phyloP scores from a whole-genome alignment of 495 filamentous ascomycete species.

The Thermochaetoides thermophila region DNA sequence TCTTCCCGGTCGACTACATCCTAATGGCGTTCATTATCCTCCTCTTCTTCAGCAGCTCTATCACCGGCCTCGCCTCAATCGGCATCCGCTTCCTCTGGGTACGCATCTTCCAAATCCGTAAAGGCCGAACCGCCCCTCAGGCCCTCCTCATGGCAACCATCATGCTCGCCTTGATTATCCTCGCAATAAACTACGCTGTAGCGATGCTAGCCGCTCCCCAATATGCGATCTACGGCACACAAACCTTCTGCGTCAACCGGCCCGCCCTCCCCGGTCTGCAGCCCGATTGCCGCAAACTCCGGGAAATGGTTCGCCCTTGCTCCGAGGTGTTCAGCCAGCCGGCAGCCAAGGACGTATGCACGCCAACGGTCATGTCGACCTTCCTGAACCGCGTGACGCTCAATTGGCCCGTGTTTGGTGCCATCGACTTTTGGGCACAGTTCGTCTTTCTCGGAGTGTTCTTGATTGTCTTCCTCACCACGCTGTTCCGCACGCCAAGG shows the following conservation, averaged over 20 bases:
- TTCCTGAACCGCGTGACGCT: slow-evolving; percentile 90
- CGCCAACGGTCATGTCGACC: slow-evolving; percentile 74
- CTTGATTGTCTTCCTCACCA: slow-evolving; percentile 56
- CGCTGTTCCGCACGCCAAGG: slow-evolving; percentile 65
- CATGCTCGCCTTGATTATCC: slow-evolving; percentile 71
- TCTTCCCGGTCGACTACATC: slow-evolving; percentile 86
- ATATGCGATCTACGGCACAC: slow-evolving; percentile 86
- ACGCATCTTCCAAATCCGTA: slow-evolving; percentile 74
- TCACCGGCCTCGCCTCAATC: slow-evolving; percentile 70
- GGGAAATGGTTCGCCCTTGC: slow-evolving; percentile 61
- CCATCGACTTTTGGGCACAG: slow-evolving; percentile 85
- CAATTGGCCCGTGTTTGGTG: slow-evolving; percentile 94
- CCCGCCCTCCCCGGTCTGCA: slow-evolving; percentile 39
- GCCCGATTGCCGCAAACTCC: slow-evolving; percentile 67
- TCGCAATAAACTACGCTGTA: slow-evolving; percentile 83
- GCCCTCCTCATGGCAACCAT: slow-evolving; percentile 84
- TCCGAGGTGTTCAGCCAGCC: slow-evolving; percentile 51
- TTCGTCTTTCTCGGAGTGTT: slow-evolving; percentile 80
- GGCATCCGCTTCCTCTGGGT: slow-evolving; percentile 96
- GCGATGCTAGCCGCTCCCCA: slow-evolving; percentile 87
- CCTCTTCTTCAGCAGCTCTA: slow-evolving; percentile 71
- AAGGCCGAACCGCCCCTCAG: slow-evolving; percentile 78
- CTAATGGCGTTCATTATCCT: slow-evolving; percentile 72
- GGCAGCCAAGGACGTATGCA: slow-evolving; percentile 64
- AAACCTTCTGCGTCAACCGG: slow-evolving; percentile 73